These are phyloP conservation scores for Cylindricascospora bacillispora DNA, from an alignment of 1,139 yeast genomes.

Conservation along the genomic window DNA sequence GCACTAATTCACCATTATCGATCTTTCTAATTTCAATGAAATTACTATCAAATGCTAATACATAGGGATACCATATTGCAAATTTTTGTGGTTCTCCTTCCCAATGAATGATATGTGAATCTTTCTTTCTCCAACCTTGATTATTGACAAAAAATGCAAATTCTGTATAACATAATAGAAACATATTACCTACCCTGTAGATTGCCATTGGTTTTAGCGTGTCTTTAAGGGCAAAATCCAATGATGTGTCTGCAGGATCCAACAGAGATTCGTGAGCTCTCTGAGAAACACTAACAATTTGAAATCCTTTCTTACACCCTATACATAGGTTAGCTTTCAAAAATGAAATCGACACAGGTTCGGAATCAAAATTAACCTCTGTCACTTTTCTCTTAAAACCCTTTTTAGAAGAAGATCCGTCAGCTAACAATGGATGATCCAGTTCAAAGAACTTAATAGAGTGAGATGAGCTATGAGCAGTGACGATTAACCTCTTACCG, in stretches of 20 bases:
- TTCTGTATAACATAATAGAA: constrained; percentile 76
- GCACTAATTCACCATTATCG: constrained; percentile 69
- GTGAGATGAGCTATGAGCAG: constrained; percentile 66
- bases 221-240: constrained; percentile 76
- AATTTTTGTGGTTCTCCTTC: constrained; percentile 91
- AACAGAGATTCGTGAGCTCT: constrained; percentile 59
- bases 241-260: constrained; percentile 46
- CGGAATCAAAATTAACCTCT: constrained; percentile 74
- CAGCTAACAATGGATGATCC: constrained; percentile 31
- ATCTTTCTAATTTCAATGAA: constrained; percentile 89
- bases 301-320: constrained; percentile 95
- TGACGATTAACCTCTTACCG: constrained; percentile 79
- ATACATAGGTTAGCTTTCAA: constrained; percentile 80
- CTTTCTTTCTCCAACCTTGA: constrained; percentile 93
- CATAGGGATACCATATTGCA: constrained; percentile 87
- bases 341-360: constrained; percentile 85
- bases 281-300: constrained; percentile 55
- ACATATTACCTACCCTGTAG: constrained; percentile 79
- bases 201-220: constrained; percentile 77
- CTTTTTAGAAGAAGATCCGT: constrained; percentile 37
- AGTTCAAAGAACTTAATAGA: constrained; percentile 58
- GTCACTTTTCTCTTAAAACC: constrained; percentile 54
- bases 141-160: constrained; percentile 88
- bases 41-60: constrained; percentile 78
- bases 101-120: constrained; percentile 93